Evolutionary conservation across 805 yeast genomes (phyloP).

Genomic region (Schwanniomyces sp.): DNA sequence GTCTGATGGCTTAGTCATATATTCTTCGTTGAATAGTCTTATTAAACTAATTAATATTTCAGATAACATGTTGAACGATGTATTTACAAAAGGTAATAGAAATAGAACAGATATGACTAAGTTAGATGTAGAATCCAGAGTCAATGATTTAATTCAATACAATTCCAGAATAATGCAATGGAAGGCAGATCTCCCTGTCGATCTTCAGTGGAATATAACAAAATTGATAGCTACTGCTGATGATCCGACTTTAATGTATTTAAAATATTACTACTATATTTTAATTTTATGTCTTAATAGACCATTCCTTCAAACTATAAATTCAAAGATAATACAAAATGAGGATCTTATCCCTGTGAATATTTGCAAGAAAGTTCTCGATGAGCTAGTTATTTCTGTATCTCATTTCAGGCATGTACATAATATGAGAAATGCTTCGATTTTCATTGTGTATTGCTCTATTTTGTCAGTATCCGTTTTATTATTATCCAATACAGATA

Average conservation of each 20-base stretch:
- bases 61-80: background rate
- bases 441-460: background rate
- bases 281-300: background rate
- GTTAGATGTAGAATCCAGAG: background rate
- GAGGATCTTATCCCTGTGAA: background rate
- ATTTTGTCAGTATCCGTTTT: conserved; percentile 1
- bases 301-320: background rate
- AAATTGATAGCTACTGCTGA: background rate
- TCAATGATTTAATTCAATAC: background rate
- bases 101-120: background rate
- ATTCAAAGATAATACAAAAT: background rate
- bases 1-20: background rate
- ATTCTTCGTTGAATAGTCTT: background rate
- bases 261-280: background rate
- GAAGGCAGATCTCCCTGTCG: background rate
- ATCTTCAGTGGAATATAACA: background rate
- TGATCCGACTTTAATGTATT: background rate
- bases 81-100: background rate
- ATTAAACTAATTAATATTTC: background rate
- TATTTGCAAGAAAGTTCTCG: background rate
- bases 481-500: background rate
- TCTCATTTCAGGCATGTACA: background rate
- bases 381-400: background rate
- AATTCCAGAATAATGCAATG: background rate
- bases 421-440: background rate